Evolutionary conservation across 495 filamentous ascomycete species (phyloP), one percentile per base, ranked within the genome.

Genomic region (Penicillium dipodomyicola): DNA sequence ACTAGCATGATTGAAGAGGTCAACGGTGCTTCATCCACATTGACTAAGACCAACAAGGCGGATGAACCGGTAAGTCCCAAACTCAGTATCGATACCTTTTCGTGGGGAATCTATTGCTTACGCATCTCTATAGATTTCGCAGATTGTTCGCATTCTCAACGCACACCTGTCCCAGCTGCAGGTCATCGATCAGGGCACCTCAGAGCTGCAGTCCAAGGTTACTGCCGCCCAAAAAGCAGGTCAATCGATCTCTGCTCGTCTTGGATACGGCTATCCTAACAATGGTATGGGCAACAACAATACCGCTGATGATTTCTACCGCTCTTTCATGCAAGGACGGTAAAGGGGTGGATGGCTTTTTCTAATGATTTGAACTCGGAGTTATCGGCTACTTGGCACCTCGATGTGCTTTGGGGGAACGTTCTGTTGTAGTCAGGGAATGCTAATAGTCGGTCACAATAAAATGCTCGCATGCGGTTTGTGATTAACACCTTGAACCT

Each of bases 1-100:
- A 81, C 81, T 40, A 89, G 87, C 72, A 97, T 99, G 92, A 96
- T 99, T 66, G 92, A 96, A 66, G 94, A 96, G 72, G 94, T 97
- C 66, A 99, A 99, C 66, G 83, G 84, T 54, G 91, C 91, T 46
- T 91, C 87, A 9, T 79, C 87, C 25, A 87, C 83, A 5, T 77
- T 99, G 58, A 92, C 84, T 79, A 94, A 93, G 80, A 92, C 87
- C 42, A 87, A 79, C 72, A 93, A 91, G 70, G 79, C 88, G 41
- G 91, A 96, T 72, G 93, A 96, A 77, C 93, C 92, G 62, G 92
- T 96, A 83, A 70, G 91, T 83, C 23, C 12, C 10, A 4, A 39
- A 39, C 25, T 25, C 23, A 25, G 20, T 41, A 29, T 29, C 4
- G 2, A 39, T 40, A 14, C 9, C 7, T 6, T 30, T 52, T 58